phyloP scores from a whole-genome alignment of 2,329 filamentous ascomycete species.

The Scolecobasidium constrictum region DNA sequence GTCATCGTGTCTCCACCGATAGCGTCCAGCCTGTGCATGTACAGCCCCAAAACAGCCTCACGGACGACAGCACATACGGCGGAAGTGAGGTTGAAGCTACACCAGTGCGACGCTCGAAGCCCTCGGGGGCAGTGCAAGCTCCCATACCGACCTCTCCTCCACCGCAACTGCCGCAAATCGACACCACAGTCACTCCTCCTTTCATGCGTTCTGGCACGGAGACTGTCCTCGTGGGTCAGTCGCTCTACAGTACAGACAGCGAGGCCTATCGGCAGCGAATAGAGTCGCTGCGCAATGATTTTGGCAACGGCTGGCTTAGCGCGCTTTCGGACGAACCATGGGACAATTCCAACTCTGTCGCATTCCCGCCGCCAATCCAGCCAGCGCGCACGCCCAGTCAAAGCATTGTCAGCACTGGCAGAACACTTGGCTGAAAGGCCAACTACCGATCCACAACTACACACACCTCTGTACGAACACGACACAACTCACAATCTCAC shows the following conservation, averaged over 20 bases:
- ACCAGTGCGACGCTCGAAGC: slow-evolving; percentile 5
- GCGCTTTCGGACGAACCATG: slow-evolving; percentile 69
- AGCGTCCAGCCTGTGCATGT: too few species aligned
- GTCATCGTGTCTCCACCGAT: slow-evolving; percentile 10
- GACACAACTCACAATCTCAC: too few species aligned
- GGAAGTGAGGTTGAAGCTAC: slow-evolving; percentile 22
- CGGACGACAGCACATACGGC: slow-evolving; percentile 13
- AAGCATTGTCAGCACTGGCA: slow-evolving; percentile 13
- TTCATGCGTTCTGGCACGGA: slow-evolving; percentile 6
- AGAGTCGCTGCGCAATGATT: slow-evolving; percentile 71
- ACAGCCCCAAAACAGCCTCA: slow-evolving; percentile 1
- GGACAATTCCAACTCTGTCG: slow-evolving; percentile 19
- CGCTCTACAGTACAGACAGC: slow-evolving; percentile 3
- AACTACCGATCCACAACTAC: too few species aligned
- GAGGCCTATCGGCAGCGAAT: slow-evolving; percentile 73
- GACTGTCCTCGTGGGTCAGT: neutral
- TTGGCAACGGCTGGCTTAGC: slow-evolving; percentile 79
- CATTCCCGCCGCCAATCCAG: neutral
- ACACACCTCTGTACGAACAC: too few species aligned
- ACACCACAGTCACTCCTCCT: slow-evolving; percentile 1
- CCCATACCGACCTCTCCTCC: neutral
- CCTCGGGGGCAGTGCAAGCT: neutral
- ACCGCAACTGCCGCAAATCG: neutral
- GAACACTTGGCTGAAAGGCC: slow-evolving; percentile 21
- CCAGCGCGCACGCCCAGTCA: slow-evolving; percentile 8